A percentile compares a stretch with the other conserved stretches of the same genome.
These are phyloP conservation scores for Penicillium vulpinum DNA, from an alignment of 2,329 filamentous ascomycete genomes.

Conservation along the genomic window DNA sequence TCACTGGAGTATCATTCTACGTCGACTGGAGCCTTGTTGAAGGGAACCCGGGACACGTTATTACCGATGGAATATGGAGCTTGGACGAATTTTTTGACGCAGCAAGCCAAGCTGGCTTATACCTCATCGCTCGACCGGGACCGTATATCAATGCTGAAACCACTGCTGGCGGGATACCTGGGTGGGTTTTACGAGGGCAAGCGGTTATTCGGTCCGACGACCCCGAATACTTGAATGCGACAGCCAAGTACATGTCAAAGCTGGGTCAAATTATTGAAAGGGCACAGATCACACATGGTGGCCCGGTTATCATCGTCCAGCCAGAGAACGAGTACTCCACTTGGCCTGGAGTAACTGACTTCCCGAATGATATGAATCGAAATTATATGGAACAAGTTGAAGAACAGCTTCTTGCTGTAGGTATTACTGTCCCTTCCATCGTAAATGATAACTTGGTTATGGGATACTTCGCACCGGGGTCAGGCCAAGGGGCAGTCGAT, in stretches of 20 bases:
- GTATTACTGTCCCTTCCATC: conserved; percentile 70
- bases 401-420: conserved; percentile 63
- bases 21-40: conserved; percentile 46
- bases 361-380: conserved; percentile 46
- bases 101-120: conserved; percentile 49
- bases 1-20: conserved; percentile 72
- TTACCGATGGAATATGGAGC: conserved; percentile 65
- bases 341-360: conserved; percentile 14
- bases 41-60: conserved; percentile 66
- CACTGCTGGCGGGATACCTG: conserved; percentile 73
- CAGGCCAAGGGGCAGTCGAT: conserved; percentile 14
- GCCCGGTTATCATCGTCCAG: conserved; percentile 73
- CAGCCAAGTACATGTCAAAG: conserved; percentile 40
- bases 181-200: conserved; percentile 69
- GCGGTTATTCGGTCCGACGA: conserved; percentile 50
- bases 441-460: conserved; percentile 64
- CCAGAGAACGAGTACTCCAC: conserved; percentile 76
- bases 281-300: conserved; percentile 75
- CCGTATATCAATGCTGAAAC: conserved; percentile 77
- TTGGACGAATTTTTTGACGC: conserved; percentile 52
- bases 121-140: conserved; percentile 68
- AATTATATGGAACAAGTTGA: conserved; percentile 68
- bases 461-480: conserved; percentile 64
- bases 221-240: conserved; percentile 62
- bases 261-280: conserved; percentile 55